These are phyloP conservation scores for Ceratopteris richardii DNA, from an alignment of 75 land plant species.

Conservation along the genomic window DNA sequence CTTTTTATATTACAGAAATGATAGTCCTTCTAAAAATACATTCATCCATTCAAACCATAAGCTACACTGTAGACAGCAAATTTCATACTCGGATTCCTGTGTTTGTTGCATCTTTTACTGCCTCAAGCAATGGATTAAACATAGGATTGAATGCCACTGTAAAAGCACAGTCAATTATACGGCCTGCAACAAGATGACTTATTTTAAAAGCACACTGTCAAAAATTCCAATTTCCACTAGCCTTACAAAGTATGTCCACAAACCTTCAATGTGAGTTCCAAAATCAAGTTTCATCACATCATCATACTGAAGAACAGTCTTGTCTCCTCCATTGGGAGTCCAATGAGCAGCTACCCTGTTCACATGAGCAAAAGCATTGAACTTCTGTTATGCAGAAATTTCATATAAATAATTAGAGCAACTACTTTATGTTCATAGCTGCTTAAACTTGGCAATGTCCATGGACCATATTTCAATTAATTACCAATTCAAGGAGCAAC, in stretches of 20 bases:
- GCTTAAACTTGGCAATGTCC: too few species aligned
- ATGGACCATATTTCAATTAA: too few species aligned
- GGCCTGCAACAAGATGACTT: constrained; percentile 51
- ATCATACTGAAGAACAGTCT: constrained; percentile 98
- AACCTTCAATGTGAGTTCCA: constrained; percentile 98
- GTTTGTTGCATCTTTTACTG: constrained; percentile 89
- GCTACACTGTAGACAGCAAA: background rate
- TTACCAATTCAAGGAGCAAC: constrained; percentile 97
- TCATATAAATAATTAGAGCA: background rate
- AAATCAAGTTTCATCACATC: constrained; percentile 99
- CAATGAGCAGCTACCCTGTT: constrained; percentile 99
- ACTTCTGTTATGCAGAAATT: background rate
- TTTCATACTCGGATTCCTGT: constrained; percentile 82
- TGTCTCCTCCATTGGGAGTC: constrained; percentile 97
- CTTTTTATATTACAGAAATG: background rate
- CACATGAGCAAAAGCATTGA: background rate
- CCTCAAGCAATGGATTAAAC: constrained; percentile 89
- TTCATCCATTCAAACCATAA: background rate
- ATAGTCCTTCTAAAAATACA: background rate
- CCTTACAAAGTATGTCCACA: background rate
- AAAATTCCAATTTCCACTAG: background rate
- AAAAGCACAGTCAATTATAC: constrained; percentile 95
- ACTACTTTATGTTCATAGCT: background rate
- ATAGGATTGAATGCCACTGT: constrained; percentile 96
- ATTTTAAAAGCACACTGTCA: too few species aligned